Conservation (phyloP, 371 early-diverging fungal genomes). For the Mucor velutinosus region DNA sequence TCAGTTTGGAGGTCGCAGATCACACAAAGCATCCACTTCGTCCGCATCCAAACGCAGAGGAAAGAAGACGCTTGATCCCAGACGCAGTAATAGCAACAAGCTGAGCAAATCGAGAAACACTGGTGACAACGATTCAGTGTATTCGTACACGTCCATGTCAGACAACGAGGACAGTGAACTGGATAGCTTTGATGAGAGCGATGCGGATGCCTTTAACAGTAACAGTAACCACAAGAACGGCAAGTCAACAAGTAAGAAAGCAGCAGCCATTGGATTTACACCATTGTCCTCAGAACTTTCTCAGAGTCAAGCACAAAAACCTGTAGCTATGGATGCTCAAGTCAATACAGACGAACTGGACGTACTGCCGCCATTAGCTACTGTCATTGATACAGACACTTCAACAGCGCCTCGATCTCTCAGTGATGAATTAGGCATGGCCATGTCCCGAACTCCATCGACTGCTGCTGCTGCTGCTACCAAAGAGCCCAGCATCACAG, state of each 20-base stretch:
- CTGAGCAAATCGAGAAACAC: not conserved
- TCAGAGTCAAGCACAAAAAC: slow-evolving; percentile 24
- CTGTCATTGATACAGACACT: not conserved
- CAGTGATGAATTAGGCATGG: slow-evolving; percentile 32
- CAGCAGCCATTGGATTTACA: slow-evolving; percentile 19
- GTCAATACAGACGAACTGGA: slow-evolving; percentile 21
- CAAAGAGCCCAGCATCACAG: not conserved
- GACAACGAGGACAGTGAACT: slow-evolving; percentile 33
- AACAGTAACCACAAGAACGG: no score
- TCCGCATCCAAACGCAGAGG: slow-evolving; percentile 12
- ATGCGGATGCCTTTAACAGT: not conserved
- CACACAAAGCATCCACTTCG: slow-evolving; percentile 16
- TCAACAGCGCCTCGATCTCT: slow-evolving; percentile 23
- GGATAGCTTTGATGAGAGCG: slow-evolving; percentile 25
- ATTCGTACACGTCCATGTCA: slow-evolving; percentile 31
- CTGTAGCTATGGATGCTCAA: slow-evolving; percentile 19
- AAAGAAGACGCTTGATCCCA: not conserved
- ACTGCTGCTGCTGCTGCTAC: not conserved
- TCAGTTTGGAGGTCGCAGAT: not conserved
- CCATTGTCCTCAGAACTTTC: slow-evolving; percentile 34
- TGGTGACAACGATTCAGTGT: slow-evolving; percentile 12
- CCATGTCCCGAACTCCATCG: slow-evolving; percentile 8
- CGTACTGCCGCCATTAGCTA: not conserved
- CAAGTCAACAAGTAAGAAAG: not conserved
- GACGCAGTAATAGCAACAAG: not conserved